Conservation (phyloP, 148 eudicot species). For the Talinum fruticosum region DNA sequence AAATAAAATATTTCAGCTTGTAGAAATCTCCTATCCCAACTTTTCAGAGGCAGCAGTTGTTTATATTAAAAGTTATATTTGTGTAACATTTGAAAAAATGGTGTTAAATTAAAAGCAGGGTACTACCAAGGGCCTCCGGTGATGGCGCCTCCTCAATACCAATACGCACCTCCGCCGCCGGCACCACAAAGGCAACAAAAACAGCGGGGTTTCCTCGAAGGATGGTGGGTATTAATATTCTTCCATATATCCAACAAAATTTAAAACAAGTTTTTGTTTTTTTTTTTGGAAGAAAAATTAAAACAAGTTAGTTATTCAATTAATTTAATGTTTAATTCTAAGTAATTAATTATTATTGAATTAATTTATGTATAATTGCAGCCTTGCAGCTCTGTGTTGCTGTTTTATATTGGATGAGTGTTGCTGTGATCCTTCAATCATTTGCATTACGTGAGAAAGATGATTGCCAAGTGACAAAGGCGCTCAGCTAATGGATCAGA, state of each 20-base stretch:
- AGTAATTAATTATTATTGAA: background rate
- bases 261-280: too few relatives aligned
- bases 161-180: constrained; percentile 34
- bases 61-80: too few relatives aligned
- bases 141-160: constrained; percentile 53
- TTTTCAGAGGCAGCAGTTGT: too few relatives aligned
- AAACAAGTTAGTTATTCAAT: background rate
- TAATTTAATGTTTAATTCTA: too few relatives aligned
- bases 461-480: background rate
- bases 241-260: background rate
- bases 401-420: constrained; percentile 44
- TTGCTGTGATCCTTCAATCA: constrained; percentile 44
- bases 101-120: constrained; percentile 19
- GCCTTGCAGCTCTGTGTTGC: constrained; percentile 51
- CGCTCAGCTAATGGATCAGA: background rate
- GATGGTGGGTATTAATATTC: constrained; percentile 32
- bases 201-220: constrained; percentile 43
- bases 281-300: background rate
- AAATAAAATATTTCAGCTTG: too few relatives aligned
- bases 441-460: constrained; percentile 23
- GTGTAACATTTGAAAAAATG: background rate
- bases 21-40: too few relatives aligned
- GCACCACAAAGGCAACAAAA: constrained; percentile 28
- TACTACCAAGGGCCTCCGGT: constrained; percentile 55
- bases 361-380: constrained; percentile 18